Evolutionary conservation across 2,329 filamentous ascomycete species (phyloP).

Genomic region (Fusarium pseudocircinatum): DNA sequence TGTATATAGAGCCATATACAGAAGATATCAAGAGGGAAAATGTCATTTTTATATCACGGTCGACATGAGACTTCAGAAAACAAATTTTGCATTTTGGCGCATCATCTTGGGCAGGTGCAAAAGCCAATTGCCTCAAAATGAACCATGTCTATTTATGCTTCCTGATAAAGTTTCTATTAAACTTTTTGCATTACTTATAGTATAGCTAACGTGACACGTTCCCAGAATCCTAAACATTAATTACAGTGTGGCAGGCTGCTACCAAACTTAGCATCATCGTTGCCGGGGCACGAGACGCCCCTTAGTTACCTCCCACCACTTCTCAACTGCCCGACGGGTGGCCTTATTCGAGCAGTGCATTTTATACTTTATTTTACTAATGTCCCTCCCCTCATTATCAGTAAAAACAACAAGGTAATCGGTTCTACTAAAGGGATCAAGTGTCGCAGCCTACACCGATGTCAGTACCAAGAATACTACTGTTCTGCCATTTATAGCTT

Average conservation of each 20-base stretch:
- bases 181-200: rapidly evolving
- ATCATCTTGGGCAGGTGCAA: not conserved
- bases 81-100: not conserved
- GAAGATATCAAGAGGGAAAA: rapidly evolving
- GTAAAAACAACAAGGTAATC: not conserved
- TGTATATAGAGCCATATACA: too few species aligned
- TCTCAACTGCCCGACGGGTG: not conserved
- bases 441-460: not conserved
- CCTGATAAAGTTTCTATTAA: rapidly evolving
- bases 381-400: not conserved
- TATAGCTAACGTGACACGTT: not conserved
- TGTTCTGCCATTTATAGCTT: not conserved
- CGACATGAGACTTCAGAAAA: not conserved
- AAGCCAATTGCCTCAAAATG: rapidly evolving
- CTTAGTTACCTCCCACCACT: not conserved
- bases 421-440: not conserved
- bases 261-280: not conserved
- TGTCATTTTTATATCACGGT: rapidly evolving
- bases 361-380: not conserved
- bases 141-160: not conserved
- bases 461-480: not conserved
- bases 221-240: not conserved
- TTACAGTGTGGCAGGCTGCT: not conserved
- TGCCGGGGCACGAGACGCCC: not conserved
- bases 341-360: not conserved